Conservation (phyloP, 176 grass and related monocot genomes). For the Eragrostis curvula region DNA sequence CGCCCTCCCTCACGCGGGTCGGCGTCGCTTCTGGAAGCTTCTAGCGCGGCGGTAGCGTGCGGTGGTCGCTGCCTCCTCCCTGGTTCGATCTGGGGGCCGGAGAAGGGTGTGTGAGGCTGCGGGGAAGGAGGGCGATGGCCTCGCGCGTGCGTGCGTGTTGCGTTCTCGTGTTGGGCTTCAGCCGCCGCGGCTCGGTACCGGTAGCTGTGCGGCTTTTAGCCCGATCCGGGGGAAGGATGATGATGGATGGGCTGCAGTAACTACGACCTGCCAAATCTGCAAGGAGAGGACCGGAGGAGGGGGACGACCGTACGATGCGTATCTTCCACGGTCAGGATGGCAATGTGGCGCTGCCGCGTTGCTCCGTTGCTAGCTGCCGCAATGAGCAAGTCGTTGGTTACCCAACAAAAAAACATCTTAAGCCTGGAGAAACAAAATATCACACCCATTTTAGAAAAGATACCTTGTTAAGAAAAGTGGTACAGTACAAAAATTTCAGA, state of each 20-base stretch:
- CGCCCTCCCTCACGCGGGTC: conserved; percentile 40
- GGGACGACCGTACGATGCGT: conserved; percentile 14
- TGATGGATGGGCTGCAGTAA: neutral
- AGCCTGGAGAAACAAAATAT: no score
- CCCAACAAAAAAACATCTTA: no score
- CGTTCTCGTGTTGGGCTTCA: neutral
- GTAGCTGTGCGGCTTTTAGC: neutral
- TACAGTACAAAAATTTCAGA: no score
- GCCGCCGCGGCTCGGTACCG: neutral
- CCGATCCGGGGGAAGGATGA: neutral
- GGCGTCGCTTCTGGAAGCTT: conserved; percentile 39
- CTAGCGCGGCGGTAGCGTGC: conserved; percentile 25
- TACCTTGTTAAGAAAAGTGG: no score
- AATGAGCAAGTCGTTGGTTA: no score
- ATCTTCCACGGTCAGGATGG: conserved; percentile 37
- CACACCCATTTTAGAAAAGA: no score
- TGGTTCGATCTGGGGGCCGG: conserved; percentile 49
- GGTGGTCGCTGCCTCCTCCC: neutral
- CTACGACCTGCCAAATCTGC: neutral
- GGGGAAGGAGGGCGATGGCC: neutral
- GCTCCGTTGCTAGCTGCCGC: neutral
- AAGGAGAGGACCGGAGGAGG: neutral
- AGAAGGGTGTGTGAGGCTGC: neutral
- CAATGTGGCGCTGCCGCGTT: neutral
- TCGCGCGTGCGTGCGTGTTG: neutral